Percentiles rank a stretch among this genome's conserved stretches.
Conservation (phyloP, 768 basidiomycete species). For the Hypholoma fasciculare region DNA sequence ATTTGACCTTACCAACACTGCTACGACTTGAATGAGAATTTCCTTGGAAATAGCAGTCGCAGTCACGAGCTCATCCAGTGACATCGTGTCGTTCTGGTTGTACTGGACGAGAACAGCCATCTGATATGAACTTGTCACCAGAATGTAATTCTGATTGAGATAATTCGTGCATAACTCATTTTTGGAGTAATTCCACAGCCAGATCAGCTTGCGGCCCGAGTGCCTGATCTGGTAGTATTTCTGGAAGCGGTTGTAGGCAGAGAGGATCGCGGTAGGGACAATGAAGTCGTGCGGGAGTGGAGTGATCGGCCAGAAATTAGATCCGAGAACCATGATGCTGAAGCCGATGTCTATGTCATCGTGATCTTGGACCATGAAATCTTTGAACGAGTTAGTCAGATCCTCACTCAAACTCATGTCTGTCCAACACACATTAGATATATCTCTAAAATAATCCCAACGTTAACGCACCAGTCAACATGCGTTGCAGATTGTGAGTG, state of each 20-base stretch:
- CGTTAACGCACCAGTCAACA: conserved; percentile 83
- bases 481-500: conserved; percentile 95
- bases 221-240: conserved; percentile 95
- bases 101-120: conserved; percentile 96
- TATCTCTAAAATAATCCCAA: background rate
- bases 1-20: conserved; percentile 83
- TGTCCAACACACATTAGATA: conserved; percentile 24
- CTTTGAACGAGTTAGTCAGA: conserved; percentile 95
- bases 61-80: conserved; percentile 72
- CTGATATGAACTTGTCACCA: conserved; percentile 96
- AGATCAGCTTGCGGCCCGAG: conserved; percentile 93
- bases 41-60: conserved; percentile 85
- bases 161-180: conserved; percentile 96
- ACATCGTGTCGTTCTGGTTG: conserved; percentile 89
- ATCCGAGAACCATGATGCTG: conserved; percentile 92
- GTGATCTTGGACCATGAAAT: conserved; percentile 88
- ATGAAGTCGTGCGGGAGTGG: conserved; percentile 85
- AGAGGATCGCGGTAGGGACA: conserved; percentile 83
- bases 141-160: conserved; percentile 92
- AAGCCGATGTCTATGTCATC: conserved; percentile 91
- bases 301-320: conserved; percentile 95
- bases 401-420: conserved; percentile 98
- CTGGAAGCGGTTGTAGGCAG: conserved; percentile 90
- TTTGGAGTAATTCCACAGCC: conserved; percentile 99
- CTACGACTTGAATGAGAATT: conserved; percentile 73